Conservation (phyloP, 23 red algal genomes). For the Gracilaria gracilis region DNA sequence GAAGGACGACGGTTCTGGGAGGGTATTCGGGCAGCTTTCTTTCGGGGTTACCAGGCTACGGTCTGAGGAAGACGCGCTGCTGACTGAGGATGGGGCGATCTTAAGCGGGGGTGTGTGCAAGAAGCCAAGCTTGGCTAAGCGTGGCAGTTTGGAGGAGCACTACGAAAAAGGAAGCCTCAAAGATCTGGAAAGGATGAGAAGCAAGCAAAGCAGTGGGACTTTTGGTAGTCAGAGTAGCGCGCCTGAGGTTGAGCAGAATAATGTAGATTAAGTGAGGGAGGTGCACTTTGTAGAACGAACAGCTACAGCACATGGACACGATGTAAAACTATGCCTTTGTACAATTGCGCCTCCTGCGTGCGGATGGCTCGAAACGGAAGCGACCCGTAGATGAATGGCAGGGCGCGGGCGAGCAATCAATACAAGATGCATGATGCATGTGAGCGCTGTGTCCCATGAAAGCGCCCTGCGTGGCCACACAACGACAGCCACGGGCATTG, state of each 20-base stretch:
- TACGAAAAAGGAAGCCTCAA: constrained; percentile 24
- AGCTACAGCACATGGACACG: no score
- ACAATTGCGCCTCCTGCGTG: not conserved
- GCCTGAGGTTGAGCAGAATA: not conserved
- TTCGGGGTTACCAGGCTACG: not conserved
- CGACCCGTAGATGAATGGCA: no score
- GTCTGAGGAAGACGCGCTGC: constrained; percentile 20
- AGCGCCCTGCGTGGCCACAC: no score
- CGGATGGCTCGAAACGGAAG: not conserved
- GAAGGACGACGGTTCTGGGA: not conserved
- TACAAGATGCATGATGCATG: no score
- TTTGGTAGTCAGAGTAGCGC: not conserved
- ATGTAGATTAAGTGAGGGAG: not conserved
- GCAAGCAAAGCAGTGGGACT: not conserved
- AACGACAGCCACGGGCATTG: no score
- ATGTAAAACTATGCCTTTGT: not conserved
- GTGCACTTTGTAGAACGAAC: no score
- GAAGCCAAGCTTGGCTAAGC: not conserved
- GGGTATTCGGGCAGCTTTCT: constrained; percentile 4
- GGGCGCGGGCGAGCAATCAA: not conserved
- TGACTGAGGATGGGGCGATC: constrained; percentile 14
- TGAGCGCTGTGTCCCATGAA: not conserved
- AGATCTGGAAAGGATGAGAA: not conserved
- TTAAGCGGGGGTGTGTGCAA: constrained; percentile 10
- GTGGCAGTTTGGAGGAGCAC: constrained; percentile 8